These are phyloP conservation scores for Cryphonectria parasitica DNA, from an alignment of 2,329 filamentous ascomycete species.

Conservation along the genomic window DNA sequence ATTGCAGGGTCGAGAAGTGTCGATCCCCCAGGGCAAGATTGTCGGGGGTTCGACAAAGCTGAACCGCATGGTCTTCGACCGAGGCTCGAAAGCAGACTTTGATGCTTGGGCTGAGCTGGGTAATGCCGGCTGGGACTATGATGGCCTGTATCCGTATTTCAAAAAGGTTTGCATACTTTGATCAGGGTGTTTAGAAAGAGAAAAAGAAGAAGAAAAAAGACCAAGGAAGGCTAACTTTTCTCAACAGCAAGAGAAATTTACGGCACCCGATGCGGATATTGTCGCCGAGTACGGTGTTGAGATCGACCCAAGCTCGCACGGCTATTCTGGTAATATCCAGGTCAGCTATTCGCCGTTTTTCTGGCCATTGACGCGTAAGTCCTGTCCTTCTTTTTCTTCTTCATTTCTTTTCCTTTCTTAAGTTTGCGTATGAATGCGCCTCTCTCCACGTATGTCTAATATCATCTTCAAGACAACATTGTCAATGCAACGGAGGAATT, in stretches of 20 bases:
- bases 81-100: slow-evolving; percentile 35
- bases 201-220: no score
- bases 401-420: neutral
- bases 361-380: slow-evolving; percentile 35
- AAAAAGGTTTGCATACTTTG: slow-evolving; percentile 33
- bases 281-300: slow-evolving; percentile 36
- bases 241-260: slow-evolving; percentile 34
- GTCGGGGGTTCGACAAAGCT: slow-evolving; percentile 36
- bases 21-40: slow-evolving; percentile 32
- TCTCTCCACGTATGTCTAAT: neutral
- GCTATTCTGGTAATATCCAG: slow-evolving; percentile 35
- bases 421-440: neutral
- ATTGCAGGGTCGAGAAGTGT: slow-evolving; percentile 7
- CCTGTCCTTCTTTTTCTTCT: neutral
- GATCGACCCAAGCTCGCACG: slow-evolving; percentile 35
- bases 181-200: no score
- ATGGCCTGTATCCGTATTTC: slow-evolving; percentile 37
- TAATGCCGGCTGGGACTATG: slow-evolving; percentile 36
- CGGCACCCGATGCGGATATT: slow-evolving; percentile 34
- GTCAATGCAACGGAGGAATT: slow-evolving; percentile 31
- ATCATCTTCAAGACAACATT: slow-evolving; percentile 26
- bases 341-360: slow-evolving; percentile 39
- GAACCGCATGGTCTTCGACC: slow-evolving; percentile 38
- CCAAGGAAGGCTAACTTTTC: neutral
- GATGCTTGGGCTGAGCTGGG: slow-evolving; percentile 37